phyloP scores from a whole-genome alignment of 2,329 filamentous ascomycete species.

The Pestalotiopsis sp. region DNA sequence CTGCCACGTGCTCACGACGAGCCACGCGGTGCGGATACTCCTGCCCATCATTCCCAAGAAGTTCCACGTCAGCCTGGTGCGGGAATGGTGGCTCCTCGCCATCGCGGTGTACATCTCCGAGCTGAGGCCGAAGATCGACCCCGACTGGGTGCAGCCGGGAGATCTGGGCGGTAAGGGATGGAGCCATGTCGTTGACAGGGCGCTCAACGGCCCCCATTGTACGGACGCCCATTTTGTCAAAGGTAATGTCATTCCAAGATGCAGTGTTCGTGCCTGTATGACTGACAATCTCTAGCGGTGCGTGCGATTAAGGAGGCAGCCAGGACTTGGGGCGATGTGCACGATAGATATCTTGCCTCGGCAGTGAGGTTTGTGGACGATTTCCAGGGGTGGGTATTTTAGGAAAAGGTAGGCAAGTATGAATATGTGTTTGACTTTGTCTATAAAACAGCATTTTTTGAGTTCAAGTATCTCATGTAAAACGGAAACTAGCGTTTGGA shows the following conservation, averaged over 20 bases:
- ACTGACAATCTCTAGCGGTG: slow-evolving; percentile 49
- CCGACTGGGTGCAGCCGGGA: slow-evolving; percentile 60
- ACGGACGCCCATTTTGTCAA: slow-evolving; percentile 87
- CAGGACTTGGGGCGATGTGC: slow-evolving; percentile 72
- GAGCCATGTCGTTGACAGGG: slow-evolving; percentile 74
- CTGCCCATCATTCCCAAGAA: slow-evolving; percentile 74
- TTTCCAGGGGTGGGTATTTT: slow-evolving; percentile 65
- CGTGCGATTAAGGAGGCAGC: slow-evolving; percentile 75
- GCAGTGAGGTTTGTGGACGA: slow-evolving; percentile 74
- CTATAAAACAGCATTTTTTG: background rate
- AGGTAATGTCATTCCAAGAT: slow-evolving; percentile 48
- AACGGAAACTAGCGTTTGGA: background rate
- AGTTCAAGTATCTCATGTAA: background rate
- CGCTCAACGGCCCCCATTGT: slow-evolving; percentile 66
- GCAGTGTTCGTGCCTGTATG: slow-evolving; percentile 13
- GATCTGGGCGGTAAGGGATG: slow-evolving; percentile 70
- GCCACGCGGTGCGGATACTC: slow-evolving; percentile 85
- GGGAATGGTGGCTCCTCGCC: slow-evolving; percentile 88
- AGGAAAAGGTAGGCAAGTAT: background rate
- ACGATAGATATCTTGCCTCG: slow-evolving; percentile 65
- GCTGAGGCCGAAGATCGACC: slow-evolving; percentile 70
- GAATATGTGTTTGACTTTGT: background rate
- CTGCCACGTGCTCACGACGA: slow-evolving; percentile 80
- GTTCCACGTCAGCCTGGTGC: slow-evolving; percentile 73
- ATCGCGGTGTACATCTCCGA: slow-evolving; percentile 77